Percentiles rank a stretch among this genome's conserved stretches.
Conservation (phyloP, 805 yeast species). For the Candida saitoana region DNA sequence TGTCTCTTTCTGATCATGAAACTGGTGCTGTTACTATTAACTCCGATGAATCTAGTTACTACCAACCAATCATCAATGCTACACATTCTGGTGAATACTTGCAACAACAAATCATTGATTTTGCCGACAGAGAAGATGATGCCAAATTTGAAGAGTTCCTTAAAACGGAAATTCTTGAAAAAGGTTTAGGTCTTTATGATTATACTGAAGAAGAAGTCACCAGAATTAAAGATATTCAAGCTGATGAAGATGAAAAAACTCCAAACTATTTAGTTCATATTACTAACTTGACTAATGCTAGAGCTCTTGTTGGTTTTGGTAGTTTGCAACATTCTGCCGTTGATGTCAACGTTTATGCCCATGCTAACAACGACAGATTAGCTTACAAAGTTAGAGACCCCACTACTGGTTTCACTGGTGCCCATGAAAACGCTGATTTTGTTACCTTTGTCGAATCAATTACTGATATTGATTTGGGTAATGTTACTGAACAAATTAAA, state of each 20-base stretch:
- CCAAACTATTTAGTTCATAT: not conserved
- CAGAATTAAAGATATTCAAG: constrained; percentile 4
- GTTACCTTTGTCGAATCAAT: constrained; percentile 61
- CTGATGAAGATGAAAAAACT: not conserved
- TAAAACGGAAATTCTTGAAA: constrained; percentile 45
- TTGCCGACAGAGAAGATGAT: constrained; percentile 14
- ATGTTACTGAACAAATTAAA: constrained; percentile 44
- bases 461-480: constrained; percentile 41
- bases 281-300: constrained; percentile 54
- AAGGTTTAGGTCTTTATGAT: constrained; percentile 58
- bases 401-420: constrained; percentile 53
- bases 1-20: constrained; percentile 90
- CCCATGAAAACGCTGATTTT: constrained; percentile 76
- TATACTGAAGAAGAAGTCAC: constrained; percentile 47
- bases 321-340: constrained; percentile 92
- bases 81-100: constrained; percentile 75
- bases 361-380: constrained; percentile 50
- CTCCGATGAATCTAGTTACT: constrained; percentile 62
- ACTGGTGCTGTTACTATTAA: constrained; percentile 84
- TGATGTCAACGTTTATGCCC: constrained; percentile 81
- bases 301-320: constrained; percentile 85
- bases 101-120: constrained; percentile 40
- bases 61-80: constrained; percentile 55
- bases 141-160: constrained; percentile 39
- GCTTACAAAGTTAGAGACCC: constrained; percentile 27